These are phyloP conservation scores for Melampsora occidentalis DNA, from an alignment of 1,284 basidiomycete species.

Conservation along the genomic window DNA sequence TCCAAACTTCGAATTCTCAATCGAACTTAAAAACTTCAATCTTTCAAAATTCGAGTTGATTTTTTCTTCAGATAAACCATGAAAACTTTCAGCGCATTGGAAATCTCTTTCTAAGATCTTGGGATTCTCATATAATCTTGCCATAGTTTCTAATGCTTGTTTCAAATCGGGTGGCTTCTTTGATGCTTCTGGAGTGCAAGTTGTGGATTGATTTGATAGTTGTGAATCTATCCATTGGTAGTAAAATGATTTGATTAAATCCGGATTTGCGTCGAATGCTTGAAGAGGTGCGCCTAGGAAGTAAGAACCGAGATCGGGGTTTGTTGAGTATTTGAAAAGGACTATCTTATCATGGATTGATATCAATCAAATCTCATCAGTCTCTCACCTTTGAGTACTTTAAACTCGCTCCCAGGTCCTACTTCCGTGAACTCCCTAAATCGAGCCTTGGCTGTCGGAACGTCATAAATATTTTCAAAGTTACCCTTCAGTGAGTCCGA, in stretches of 20 bases:
- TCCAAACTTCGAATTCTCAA: conserved; percentile 31
- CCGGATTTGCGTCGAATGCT: conserved; percentile 28
- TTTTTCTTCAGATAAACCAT: conserved; percentile 21
- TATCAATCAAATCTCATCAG: too few relatives aligned
- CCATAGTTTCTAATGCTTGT: conserved; percentile 13
- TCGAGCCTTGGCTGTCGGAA: neutral
- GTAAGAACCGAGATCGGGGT: neutral
- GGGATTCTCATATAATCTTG: conserved; percentile 13
- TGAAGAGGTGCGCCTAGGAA: conserved; percentile 30
- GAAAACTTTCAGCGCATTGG: conserved; percentile 3
- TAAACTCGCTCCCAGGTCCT: conserved; percentile 6
- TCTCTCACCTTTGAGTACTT: conserved; percentile 25
- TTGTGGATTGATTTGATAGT: neutral
- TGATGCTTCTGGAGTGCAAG: neutral
- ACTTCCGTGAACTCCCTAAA: conserved; percentile 24
- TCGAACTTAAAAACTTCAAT: conserved; percentile 10
- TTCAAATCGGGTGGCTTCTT: neutral
- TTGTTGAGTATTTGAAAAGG: too few relatives aligned
- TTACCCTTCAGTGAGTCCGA: conserved; percentile 10
- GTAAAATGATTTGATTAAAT: conserved; percentile 26
- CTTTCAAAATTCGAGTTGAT: conserved; percentile 17
- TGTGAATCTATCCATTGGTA: conserved; percentile 35
- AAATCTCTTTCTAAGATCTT: conserved; percentile 14
- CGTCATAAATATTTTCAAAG: conserved; percentile 38
- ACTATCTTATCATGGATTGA: too few relatives aligned